Conservation (phyloP, 1,139 yeast species). For the Torulaspora globosa region DNA sequence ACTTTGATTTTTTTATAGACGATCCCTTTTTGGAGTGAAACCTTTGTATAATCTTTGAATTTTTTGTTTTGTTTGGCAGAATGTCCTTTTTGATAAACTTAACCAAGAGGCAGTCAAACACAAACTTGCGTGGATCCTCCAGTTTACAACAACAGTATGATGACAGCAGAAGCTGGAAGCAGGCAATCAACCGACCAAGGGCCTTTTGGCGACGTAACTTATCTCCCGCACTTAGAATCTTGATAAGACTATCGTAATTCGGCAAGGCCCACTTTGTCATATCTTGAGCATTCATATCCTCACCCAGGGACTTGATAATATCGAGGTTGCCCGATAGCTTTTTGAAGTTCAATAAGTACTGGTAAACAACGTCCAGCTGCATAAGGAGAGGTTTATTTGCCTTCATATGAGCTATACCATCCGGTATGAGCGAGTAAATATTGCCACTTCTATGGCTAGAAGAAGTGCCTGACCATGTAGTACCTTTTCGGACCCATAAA, state of each 20-base stretch:
- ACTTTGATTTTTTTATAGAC: conserved; percentile 3
- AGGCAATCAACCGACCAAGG: conserved; percentile 11
- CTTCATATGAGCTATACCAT: conserved; percentile 8
- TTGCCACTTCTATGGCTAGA: neutral
- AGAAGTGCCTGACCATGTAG: neutral
- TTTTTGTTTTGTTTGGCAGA: conserved; percentile 9
- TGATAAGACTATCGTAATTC: conserved; percentile 14
- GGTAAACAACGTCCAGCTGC: conserved; percentile 20
- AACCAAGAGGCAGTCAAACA: conserved; percentile 14
- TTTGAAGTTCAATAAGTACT: conserved; percentile 4
- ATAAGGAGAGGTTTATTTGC: conserved; percentile 12
- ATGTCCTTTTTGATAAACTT: conserved; percentile 16
- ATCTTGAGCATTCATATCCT: conserved; percentile 15
- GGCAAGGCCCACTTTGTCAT: conserved; percentile 20
- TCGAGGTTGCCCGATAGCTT: conserved; percentile 10
- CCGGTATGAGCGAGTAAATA: conserved; percentile 8
- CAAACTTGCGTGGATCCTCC: conserved; percentile 7
- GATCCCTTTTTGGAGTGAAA: conserved; percentile 2
- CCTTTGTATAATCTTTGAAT: conserved; percentile 10
- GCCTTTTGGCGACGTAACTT: neutral
- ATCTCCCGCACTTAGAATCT: conserved; percentile 3
- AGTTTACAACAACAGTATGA: conserved; percentile 20
- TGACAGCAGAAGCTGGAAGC: conserved; percentile 20
- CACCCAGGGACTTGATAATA: conserved; percentile 13
- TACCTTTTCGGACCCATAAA: conserved; percentile 14